Conservation (phyloP, 331 rosid genomes). For the Saraca asoca region DNA sequence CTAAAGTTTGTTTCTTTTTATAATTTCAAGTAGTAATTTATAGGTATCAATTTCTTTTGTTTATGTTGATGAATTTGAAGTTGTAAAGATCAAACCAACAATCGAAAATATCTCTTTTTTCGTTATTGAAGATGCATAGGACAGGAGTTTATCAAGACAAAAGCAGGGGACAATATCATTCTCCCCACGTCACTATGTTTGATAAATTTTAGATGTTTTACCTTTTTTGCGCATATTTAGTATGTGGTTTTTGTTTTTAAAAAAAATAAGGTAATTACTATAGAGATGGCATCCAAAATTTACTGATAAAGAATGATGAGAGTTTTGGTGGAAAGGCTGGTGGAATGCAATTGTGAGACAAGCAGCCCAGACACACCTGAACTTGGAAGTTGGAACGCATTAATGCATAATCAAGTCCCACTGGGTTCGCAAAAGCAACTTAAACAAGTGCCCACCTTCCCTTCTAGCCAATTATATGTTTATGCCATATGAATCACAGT, state of each 20-base stretch:
- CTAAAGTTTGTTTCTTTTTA: no score
- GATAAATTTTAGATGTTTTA: no score
- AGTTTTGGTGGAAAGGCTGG: no score
- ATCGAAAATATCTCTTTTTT: slow-evolving; percentile 13
- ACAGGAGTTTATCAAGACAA: background rate
- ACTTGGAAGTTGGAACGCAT: background rate
- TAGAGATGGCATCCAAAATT: no score
- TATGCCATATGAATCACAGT: no score
- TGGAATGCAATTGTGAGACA: slow-evolving; percentile 21
- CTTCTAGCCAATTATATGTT: no score
- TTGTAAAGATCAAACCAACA: slow-evolving; percentile 23
- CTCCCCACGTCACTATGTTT: no score
- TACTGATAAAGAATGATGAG: background rate
- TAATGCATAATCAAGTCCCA: background rate
- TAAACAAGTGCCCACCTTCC: no score
- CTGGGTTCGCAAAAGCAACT: background rate
- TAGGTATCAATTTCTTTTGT: slow-evolving; percentile 8
- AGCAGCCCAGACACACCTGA: slow-evolving; percentile 26
- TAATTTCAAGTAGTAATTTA: background rate
- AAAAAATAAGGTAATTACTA: no score
- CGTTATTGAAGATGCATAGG: slow-evolving; percentile 11
- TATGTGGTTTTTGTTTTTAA: no score
- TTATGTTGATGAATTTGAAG: background rate
- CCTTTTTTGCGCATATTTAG: no score
- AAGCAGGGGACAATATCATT: no score